phyloP scores from a whole-genome alignment of 2,329 filamentous ascomycete genomes.

The Magnaporthales sp. region DNA sequence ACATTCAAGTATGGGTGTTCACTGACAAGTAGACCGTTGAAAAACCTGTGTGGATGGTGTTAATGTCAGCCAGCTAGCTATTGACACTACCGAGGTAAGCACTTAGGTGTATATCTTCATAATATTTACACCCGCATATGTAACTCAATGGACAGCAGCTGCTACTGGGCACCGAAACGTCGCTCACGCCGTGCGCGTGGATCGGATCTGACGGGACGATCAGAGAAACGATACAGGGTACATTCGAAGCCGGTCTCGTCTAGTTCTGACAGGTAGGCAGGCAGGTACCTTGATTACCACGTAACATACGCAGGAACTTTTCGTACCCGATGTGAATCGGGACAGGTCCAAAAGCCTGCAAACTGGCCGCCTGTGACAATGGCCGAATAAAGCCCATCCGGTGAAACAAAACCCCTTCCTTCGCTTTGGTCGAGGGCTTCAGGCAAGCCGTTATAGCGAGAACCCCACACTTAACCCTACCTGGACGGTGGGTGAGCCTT shows the following conservation, averaged over 20 bases:
- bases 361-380: background rate
- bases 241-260: background rate
- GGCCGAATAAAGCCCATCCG: background rate
- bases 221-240: background rate
- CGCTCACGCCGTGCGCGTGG: background rate
- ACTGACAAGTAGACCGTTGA: background rate
- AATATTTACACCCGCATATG: background rate
- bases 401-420: background rate
- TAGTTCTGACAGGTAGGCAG: background rate
- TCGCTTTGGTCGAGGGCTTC: background rate
- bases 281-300: background rate
- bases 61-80: no score
- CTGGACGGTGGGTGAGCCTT: background rate
- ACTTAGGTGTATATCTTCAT: background rate
- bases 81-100: no score
- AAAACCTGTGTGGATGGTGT: no score
- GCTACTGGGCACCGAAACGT: background rate
- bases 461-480: background rate
- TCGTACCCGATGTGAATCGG: background rate
- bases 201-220: background rate
- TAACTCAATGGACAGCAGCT: no score
- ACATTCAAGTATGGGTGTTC: background rate
- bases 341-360: background rate
- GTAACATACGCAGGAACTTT: background rate
- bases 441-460: background rate